These are phyloP conservation scores for Arthromyces matolae DNA, from an alignment of 768 basidiomycete species.

Conservation along the genomic window DNA sequence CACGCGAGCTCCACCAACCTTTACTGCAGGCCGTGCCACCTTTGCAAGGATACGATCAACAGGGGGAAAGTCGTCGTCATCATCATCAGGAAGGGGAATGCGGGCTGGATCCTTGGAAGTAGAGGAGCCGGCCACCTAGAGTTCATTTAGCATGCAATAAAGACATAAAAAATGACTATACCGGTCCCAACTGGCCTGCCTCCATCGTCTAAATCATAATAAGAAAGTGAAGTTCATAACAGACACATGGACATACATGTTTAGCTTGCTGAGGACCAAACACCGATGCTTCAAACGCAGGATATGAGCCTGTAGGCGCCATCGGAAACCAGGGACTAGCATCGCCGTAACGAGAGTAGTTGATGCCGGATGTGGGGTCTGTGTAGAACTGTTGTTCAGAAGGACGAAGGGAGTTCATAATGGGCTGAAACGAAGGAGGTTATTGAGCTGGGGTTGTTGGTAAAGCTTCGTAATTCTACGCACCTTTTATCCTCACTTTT, in stretches of 20 bases:
- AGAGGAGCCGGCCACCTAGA: not conserved
- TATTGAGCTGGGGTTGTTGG: not conserved
- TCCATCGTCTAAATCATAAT: no score
- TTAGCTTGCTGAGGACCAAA: no score
- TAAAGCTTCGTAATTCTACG: not conserved
- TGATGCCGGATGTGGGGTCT: not conserved
- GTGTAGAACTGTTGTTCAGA: constrained; percentile 1
- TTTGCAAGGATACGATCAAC: constrained; percentile 1
- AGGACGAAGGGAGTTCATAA: not conserved
- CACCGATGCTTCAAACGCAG: not conserved
- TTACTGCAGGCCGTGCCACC: not conserved
- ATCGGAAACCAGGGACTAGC: not conserved
- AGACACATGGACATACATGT: no score
- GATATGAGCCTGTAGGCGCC: not conserved
- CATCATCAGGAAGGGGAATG: constrained; percentile 2
- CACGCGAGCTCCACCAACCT: constrained; percentile 1
- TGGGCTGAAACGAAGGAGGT: not conserved
- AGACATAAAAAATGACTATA: not conserved
- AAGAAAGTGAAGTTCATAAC: no score
- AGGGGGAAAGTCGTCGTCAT: constrained; percentile 4
- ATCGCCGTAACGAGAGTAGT: not conserved
- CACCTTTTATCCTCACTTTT: not conserved
- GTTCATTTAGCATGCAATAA: not conserved
- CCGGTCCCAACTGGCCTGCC: no score
- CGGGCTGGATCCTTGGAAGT: not conserved